These are phyloP conservation scores for Phytophthora ohioensis DNA, from an alignment of 352 stramenopile species.

Conservation along the genomic window DNA sequence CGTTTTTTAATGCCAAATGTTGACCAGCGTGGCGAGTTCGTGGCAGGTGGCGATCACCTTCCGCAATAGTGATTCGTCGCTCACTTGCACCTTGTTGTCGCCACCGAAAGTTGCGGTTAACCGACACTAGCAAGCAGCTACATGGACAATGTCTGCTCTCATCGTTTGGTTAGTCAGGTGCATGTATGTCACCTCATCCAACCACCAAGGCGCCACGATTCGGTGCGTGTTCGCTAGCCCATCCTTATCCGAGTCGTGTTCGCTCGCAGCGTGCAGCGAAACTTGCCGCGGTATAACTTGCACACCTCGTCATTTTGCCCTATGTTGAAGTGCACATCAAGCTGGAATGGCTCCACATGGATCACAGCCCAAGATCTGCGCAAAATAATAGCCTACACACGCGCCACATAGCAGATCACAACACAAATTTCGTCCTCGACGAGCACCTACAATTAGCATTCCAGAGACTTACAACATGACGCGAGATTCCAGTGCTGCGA, in stretches of 20 bases:
- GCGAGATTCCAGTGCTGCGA: conserved; percentile 23
- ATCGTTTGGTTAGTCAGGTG: conserved; percentile 30
- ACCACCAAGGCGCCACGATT: conserved; percentile 10
- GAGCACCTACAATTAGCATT: conserved; percentile 15
- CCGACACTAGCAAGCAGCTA: conserved; percentile 1
- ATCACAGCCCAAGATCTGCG: conserved; percentile 29
- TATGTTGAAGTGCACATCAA: conserved; percentile 38
- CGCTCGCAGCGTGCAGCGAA: conserved; percentile 38
- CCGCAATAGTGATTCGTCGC: background rate
- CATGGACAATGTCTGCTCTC: conserved; percentile 9
- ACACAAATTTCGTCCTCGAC: conserved; percentile 31
- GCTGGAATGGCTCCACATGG: conserved; percentile 12
- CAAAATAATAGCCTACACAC: conserved; percentile 36
- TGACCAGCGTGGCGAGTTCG: conserved; percentile 11
- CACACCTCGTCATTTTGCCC: conserved; percentile 5
- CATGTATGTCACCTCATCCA: conserved; percentile 22
- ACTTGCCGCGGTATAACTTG: conserved; percentile 24
- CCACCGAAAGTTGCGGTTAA: too few species aligned
- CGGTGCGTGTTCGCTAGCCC: conserved; percentile 32
- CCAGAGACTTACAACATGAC: conserved; percentile 28
- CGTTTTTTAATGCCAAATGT: background rate
- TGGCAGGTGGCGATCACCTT: background rate
- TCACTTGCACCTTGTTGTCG: background rate
- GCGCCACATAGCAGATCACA: conserved; percentile 36
- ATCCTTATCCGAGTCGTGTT: conserved; percentile 27